These are phyloP conservation scores for Pinus tabuliformis DNA, from an alignment of 75 land plant species.

Conservation along the genomic window DNA sequence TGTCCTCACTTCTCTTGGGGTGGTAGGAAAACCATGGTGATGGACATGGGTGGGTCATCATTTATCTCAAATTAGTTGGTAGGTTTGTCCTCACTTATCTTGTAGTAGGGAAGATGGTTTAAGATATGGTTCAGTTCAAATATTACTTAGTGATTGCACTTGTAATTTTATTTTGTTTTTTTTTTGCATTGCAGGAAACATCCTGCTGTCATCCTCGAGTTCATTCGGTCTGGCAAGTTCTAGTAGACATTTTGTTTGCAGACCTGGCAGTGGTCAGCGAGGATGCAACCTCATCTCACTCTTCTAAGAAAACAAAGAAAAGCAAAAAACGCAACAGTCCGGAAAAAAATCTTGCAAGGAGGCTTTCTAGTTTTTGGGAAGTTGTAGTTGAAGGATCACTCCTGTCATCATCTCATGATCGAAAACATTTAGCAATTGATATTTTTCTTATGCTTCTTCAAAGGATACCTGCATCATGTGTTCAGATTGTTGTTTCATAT, in stretches of 20 bases:
- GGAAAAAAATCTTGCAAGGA: constrained; percentile 40
- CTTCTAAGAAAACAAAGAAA: constrained; percentile 66
- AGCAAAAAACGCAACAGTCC: constrained; percentile 34
- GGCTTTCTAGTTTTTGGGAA: constrained; percentile 53
- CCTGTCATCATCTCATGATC: constrained; percentile 87
- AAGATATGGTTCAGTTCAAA: too few relatives aligned
- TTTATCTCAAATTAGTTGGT: too few relatives aligned
- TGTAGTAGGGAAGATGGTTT: too few relatives aligned
- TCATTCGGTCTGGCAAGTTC: constrained; percentile 79
- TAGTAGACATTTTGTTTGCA: constrained; percentile 59
- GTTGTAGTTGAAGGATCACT: constrained; percentile 78
- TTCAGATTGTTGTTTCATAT: constrained; percentile 54
- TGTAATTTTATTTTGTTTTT: constrained; percentile 7
- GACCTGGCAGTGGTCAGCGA: constrained; percentile 23
- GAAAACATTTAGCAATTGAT: constrained; percentile 88
- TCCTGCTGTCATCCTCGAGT: constrained; percentile 90
- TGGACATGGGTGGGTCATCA: too few relatives aligned
- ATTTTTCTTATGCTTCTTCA: constrained; percentile 70
- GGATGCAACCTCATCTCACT: constrained; percentile 13
- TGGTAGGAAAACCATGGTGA: too few relatives aligned
- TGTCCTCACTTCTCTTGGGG: too few relatives aligned
- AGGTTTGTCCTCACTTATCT: too few relatives aligned
- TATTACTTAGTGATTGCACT: too few relatives aligned
- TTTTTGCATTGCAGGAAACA: constrained; percentile 61
- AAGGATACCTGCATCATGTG: constrained; percentile 53